Evolutionary conservation across 768 basidiomycete species (phyloP).

Genomic region (Erythrobasidium yunnanense): DNA sequence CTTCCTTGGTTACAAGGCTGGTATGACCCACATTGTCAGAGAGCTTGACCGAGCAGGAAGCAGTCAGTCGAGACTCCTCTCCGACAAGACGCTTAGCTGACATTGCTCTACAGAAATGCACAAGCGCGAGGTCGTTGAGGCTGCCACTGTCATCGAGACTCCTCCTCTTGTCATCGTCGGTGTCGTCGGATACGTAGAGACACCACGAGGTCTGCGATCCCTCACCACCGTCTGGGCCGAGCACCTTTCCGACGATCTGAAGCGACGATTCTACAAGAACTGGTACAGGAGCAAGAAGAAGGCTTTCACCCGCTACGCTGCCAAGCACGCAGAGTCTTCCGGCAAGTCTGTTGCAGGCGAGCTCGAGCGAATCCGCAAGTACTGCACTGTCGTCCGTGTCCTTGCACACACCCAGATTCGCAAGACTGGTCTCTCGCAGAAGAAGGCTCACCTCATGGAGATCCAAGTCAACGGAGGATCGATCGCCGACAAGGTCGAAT

Average conservation of each 20-base stretch:
- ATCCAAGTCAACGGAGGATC: constrained; percentile 96
- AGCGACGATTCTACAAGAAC: constrained; percentile 76
- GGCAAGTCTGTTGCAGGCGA: constrained; percentile 87
- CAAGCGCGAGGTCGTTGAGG: constrained; percentile 99
- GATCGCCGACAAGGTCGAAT: constrained; percentile 93
- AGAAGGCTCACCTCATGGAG: constrained; percentile 99
- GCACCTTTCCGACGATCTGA: constrained; percentile 93
- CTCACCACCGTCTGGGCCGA: constrained; percentile 96
- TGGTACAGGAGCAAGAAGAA: constrained; percentile 99
- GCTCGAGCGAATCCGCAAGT: constrained; percentile 98
- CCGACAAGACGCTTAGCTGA: no score
- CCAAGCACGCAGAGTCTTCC: constrained; percentile 92
- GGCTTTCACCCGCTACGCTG: constrained; percentile 99
- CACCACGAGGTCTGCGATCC: constrained; percentile 94
- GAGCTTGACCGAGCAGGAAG: constrained; percentile 94
- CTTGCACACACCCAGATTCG: constrained; percentile 97
- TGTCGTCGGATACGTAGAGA: constrained; percentile 98
- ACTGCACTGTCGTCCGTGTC: constrained; percentile 99
- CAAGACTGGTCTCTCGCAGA: constrained; percentile 94
- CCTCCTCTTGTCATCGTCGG: constrained; percentile 94
- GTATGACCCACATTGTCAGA: constrained; percentile 98
- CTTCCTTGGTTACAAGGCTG: constrained; percentile 98
- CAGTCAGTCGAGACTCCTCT: no score
- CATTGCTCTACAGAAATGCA: constrained; percentile 99
- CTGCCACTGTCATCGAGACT: constrained; percentile 88